Evolutionary conservation across 2,329 filamentous ascomycete species (phyloP).

Genomic region (Verticillium isaacii): DNA sequence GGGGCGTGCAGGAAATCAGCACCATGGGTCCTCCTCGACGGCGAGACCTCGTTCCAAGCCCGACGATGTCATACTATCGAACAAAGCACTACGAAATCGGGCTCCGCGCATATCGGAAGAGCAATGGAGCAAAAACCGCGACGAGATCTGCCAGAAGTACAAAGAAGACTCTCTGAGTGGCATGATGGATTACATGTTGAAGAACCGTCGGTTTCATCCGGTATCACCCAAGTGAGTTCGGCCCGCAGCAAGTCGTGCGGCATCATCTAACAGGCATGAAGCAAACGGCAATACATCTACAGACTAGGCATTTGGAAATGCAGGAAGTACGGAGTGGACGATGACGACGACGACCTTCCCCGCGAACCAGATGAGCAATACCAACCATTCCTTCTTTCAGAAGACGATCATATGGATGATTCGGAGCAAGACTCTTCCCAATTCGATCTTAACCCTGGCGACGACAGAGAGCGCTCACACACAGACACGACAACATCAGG

Average conservation of each 20-base stretch:
- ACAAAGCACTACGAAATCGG: too few species aligned
- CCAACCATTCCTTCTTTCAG: neutral
- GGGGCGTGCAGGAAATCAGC: too few species aligned
- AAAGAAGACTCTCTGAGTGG: neutral
- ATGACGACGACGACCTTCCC: neutral
- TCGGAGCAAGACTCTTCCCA: neutral
- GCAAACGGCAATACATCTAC: constrained; percentile 25
- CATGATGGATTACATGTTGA: neutral
- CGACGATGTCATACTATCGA: too few species aligned
- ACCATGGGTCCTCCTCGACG: too few species aligned
- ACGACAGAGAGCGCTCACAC: neutral
- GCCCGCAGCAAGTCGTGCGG: neutral
- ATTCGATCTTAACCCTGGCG: neutral
- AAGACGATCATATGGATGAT: neutral
- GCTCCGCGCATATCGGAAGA: neutral
- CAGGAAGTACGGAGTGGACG: constrained; percentile 18
- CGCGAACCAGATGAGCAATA: neutral
- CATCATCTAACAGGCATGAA: constrained; percentile 5
- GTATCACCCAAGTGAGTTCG: too few species aligned
- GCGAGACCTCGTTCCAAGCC: too few species aligned
- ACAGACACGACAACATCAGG: neutral
- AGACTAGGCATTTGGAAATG: constrained; percentile 20
- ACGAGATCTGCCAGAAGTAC: neutral
- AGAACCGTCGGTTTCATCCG: neutral
- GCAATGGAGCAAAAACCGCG: neutral